Percentiles rank a stretch among this genome's conserved stretches.
Conservation (phyloP, 1,139 yeast species). For the Yamadazyma sp. region DNA sequence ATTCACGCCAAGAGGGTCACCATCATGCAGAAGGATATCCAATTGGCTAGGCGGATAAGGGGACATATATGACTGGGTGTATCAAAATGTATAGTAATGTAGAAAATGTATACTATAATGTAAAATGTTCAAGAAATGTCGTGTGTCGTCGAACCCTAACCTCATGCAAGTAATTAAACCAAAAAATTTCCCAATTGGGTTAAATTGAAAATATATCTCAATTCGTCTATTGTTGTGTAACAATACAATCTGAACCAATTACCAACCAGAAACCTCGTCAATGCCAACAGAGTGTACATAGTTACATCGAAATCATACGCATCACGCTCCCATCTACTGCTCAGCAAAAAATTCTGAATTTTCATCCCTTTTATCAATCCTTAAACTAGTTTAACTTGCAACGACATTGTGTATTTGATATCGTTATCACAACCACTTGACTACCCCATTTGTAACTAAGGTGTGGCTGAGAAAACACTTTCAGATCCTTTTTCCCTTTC, state of each 20-base stretch:
- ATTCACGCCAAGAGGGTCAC: conserved; percentile 93
- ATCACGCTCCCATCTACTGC: neutral
- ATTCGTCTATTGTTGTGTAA: neutral
- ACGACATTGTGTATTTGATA: neutral
- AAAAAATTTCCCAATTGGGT: conserved; percentile 2
- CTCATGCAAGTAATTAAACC: conserved; percentile 8
- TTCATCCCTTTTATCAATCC: neutral
- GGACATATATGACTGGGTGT: conserved; percentile 41
- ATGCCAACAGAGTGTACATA: neutral
- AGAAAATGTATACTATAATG: no score
- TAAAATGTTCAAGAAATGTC: neutral
- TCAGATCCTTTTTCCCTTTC: no score
- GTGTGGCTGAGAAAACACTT: neutral
- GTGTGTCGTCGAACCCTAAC: neutral
- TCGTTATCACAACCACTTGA: neutral
- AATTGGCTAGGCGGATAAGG: conserved; percentile 83
- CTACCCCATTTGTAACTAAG: neutral
- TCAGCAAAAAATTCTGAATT: no score
- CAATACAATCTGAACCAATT: neutral
- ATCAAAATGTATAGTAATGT: neutral
- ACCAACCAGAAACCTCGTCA: neutral
- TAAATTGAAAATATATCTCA: neutral
- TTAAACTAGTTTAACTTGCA: neutral
- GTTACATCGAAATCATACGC: no score
- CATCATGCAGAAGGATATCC: conserved; percentile 91